phyloP scores from a whole-genome alignment of 768 basidiomycete species.

The Leucocoprinus sp. region DNA sequence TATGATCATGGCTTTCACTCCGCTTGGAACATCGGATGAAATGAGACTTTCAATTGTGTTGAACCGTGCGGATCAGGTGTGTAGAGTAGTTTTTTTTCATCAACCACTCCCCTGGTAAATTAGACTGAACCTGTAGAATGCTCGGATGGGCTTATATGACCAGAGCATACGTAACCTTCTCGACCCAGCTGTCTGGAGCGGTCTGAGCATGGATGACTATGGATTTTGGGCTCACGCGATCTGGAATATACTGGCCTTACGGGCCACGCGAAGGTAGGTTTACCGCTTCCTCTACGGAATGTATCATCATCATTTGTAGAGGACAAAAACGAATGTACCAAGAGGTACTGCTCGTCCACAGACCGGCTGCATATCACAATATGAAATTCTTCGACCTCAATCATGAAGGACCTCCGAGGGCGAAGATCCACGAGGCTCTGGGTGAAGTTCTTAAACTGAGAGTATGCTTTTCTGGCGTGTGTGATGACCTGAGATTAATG shows the following conservation, averaged over 20 bases:
- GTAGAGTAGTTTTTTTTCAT: background rate
- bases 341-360: slow-evolving; percentile 56
- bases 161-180: slow-evolving; percentile 55
- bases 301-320: slow-evolving; percentile 24
- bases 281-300: background rate
- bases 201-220: slow-evolving; percentile 57
- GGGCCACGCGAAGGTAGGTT: slow-evolving; percentile 59
- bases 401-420: slow-evolving; percentile 28
- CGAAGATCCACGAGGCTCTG: slow-evolving; percentile 32
- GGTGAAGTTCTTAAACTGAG: slow-evolving; percentile 39
- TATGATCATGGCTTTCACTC: slow-evolving; percentile 60
- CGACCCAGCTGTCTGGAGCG: slow-evolving; percentile 63
- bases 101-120: background rate
- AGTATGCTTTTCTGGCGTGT: slow-evolving; percentile 30
- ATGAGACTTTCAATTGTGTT: slow-evolving; percentile 51
- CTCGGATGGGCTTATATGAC: slow-evolving; percentile 61
- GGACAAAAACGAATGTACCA: slow-evolving; percentile 58
- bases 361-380: slow-evolving; percentile 46
- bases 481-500: slow-evolving; percentile 11
- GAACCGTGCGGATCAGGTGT: slow-evolving; percentile 64
- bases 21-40: slow-evolving; percentile 48
- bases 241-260: slow-evolving; percentile 68
- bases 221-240: slow-evolving; percentile 66
- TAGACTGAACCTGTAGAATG: slow-evolving; percentile 34
- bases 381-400: slow-evolving; percentile 43